Evolutionary conservation across 257 asterid genomes (phyloP), one percentile per base, ranked within the genome.

Genomic region (Linaria vulgaris): DNA sequence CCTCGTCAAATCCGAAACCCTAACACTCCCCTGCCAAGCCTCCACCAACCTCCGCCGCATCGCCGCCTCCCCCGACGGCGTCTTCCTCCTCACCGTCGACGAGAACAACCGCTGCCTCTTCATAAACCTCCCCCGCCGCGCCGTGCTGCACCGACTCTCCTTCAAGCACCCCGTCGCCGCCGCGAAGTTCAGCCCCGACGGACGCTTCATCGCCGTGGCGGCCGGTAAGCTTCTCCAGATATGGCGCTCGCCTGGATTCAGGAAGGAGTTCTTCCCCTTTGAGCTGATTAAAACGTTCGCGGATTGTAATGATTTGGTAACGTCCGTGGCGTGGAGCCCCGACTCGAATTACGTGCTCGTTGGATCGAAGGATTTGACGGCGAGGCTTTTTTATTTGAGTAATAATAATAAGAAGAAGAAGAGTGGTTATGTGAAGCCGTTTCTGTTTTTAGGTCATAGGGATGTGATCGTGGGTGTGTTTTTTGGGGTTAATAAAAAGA

Each of bases 161-260:
- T 85, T 92, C 67, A 94, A 94, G 68, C 86, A 84, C 30, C 76
- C 83, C 0, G 94, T 94, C 6, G 68, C 78, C 59, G 79, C 77
- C n/a, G 90, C 79, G 6, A 84, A 90, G 30, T 94, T 94, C 80
- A 87, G 97, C 61, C 96, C 96, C 4, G 80, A 94, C 47, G 96
- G 96, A 0, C 68, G 69, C 12, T 71, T 87, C 56, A 90, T 94
- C 20, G 97, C 97, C 1, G 87, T 94, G 13, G 94, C 94, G 2
- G 88, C 89, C 2, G 99, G 97, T 23, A 94, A 90, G 75, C 84
- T 87, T 27, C 80, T 94, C n/a, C 96, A 94, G 74, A 64, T 94
- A 43, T 94, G 97, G 97, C 91, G 96, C 19, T 80, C 94, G 1
- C 97, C 97, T 9, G 97, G 97, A 14, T 94, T 94, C 31, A 83